A percentile compares a stretch with the other conserved stretches of the same genome.
phyloP scores from a whole-genome alignment of 192 early-diverging fungal genomes.

The Umbelopsis vinacea region DNA sequence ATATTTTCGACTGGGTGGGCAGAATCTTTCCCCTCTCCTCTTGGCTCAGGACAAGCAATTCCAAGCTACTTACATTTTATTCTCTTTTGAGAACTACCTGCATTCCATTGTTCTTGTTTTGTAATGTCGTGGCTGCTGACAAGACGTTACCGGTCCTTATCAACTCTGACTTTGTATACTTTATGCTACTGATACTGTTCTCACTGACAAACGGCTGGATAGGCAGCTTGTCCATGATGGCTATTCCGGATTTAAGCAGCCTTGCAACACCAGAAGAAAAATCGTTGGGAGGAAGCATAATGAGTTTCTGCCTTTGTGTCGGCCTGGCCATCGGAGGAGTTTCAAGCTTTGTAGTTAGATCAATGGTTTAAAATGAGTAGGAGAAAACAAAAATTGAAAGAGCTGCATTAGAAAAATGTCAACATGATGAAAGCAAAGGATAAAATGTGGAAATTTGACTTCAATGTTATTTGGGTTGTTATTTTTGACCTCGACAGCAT shows the following conservation, averaged over 20 bases:
- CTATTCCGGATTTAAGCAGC: conserved; percentile 46
- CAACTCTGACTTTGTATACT: conserved; percentile 51
- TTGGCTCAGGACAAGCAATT: conserved; percentile 53
- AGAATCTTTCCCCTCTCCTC: conserved; percentile 52
- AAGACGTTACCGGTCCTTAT: conserved; percentile 47
- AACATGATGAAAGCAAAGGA: too few relatives aligned
- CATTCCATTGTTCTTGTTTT: conserved; percentile 71
- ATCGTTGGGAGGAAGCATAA: conserved; percentile 64
- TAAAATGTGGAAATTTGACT: too few relatives aligned
- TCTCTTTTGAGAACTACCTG: conserved; percentile 59
- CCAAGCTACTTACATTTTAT: conserved; percentile 44
- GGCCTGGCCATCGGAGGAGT: conserved; percentile 74
- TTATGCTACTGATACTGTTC: conserved; percentile 59
- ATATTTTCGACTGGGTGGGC: conserved; percentile 76
- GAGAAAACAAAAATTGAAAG: background rate
- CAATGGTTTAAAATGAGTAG: conserved; percentile 26
- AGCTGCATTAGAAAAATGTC: background rate
- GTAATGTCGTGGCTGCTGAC: conserved; percentile 61
- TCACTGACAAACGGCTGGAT: conserved; percentile 72
- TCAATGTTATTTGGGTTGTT: too few relatives aligned
- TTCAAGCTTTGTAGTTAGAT: conserved; percentile 54
- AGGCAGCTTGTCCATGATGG: conserved; percentile 67
- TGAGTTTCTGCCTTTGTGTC: conserved; percentile 65
- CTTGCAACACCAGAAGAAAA: conserved; percentile 49
- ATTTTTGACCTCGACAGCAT: too few relatives aligned